Base-by-base conservation (phyloP, 2,329 filamentous ascomycete genomes). In the Dendrostoma leiphaemia region DNA sequence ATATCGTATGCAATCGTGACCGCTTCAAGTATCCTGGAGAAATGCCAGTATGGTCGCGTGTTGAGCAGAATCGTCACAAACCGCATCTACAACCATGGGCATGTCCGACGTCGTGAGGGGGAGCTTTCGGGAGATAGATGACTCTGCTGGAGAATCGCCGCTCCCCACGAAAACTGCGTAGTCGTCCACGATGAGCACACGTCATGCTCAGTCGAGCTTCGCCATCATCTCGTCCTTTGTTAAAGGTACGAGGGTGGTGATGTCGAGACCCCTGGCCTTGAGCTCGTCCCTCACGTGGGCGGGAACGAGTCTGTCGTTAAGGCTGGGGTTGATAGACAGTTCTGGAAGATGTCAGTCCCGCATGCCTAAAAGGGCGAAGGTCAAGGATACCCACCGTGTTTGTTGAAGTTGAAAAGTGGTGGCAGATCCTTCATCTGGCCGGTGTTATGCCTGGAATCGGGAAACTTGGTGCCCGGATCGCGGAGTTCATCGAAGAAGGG, bases 401-500 rank as follows among this genome's bases (percentile, higher is more conserved):
- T 89, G 49, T 89, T 88, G 72, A 99, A 99, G 71, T 97, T 88
- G 73, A 97, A 99, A 51, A 99, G 82, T 43, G 82, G 81, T 21
- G 94, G 94, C 49, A 99, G 76, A 58, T 97, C 92, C 69, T 89
- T 88, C 47, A 89, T 74, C 44, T 89, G 81, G 58, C 88, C 89
- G 62, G 88, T 90, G 59, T 90, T 84, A 74, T 97, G 91, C 69
- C 94, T 89, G 23, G 94, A 99, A 71, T 99, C 94, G 9, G 93
- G 94, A 61, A 99, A 81, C 71, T 88, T 90, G 57, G 92, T 97
- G 70, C 72, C 85, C n/a, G 91, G 90, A 66, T 97, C 91, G 66
- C 94, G 85, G 60, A 99, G 81, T 74, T 99, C 94, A 67, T 99
- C 93, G 67, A 99, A 99, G 82, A 97, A 99, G 34, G 94, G 91